Base-by-base conservation (phyloP, 1,284 basidiomycete species). In the Trametes versicolor region DNA sequence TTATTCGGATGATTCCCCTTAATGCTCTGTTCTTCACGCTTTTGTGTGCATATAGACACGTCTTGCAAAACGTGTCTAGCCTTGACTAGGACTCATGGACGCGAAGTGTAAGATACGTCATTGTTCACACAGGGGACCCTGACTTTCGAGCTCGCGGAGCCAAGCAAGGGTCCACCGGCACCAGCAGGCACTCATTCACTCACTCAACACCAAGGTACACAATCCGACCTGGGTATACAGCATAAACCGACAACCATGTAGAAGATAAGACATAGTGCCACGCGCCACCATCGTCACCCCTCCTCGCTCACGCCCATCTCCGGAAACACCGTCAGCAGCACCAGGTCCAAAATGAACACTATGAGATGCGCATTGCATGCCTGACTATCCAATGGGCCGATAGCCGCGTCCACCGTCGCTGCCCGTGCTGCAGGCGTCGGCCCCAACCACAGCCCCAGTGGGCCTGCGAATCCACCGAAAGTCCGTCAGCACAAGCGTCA, bases 321-420 rank as follows among this genome's bases (percentile, higher is more conserved):
- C 0, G 92, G 92, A 70, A 92, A 93, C 51, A 93, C 64, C 2
- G 80, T 81, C 47, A 88, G 71, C 47, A 93, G 70, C 6, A 91
- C 61, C 17, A 87, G 78, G 68, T 94, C 93, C 29, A 94, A 71
- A 4, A 94, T 63, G 62, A 91, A 79, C 53, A 94, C 76, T 2
- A 86, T 74, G 0, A 94, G 80, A 66, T 92, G 92, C 5, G 83
- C 79, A 70, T 94, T 94, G 73, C 90, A 92, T 64, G 80, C 79
- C 49, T 77, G 75, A 36, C 84, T 84, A 29, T 82, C 80, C 32
- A 94, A 77, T 6, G 87, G 87, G 7, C 87, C 87, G 7, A 94
- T 76, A 0, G 86, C 82, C 0, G 77, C 79, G 2, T 79, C 78
- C 29, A 90, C 68, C 1, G 87, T 86, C 47, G 75, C 70, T 12